Evolutionary conservation across 2,329 filamentous ascomycete species (phyloP).

Genomic region (Epichloe elymi): DNA sequence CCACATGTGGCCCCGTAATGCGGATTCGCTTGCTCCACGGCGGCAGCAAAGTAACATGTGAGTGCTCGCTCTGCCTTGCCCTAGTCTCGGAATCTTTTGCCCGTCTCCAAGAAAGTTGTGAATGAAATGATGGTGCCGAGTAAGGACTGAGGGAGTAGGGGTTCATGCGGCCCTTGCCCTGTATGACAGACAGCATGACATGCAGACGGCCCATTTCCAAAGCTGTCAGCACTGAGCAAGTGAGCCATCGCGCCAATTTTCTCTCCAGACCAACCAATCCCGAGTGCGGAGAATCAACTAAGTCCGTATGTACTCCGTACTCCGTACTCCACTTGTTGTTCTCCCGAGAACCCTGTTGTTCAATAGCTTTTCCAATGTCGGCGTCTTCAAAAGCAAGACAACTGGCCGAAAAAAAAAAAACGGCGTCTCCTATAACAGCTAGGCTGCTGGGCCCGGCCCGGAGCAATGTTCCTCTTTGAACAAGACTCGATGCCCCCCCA

Average conservation of each 20-base stretch:
- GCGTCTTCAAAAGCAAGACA: neutral
- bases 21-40: too few relatives aligned
- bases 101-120: neutral
- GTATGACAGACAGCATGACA: too few relatives aligned
- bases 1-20: too few relatives aligned
- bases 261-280: neutral
- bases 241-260: constrained; percentile 1
- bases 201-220: neutral
- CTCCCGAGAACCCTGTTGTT: neutral
- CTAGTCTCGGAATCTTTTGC: neutral
- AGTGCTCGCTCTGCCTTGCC: neutral
- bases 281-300: neutral
- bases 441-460: neutral
- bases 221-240: neutral
- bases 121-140: too few relatives aligned
- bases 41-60: neutral
- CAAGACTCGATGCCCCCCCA: neutral
- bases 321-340: neutral
- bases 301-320: too few relatives aligned
- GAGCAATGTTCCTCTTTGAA: neutral
- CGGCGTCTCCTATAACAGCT: neutral
- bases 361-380: neutral
- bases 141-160: too few relatives aligned
- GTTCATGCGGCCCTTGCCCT: too few relatives aligned
- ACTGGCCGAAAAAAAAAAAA: constrained; percentile 2